Percentiles rank a stretch among this genome's conserved stretches.
These are phyloP conservation scores for Mucor racemosus DNA, from an alignment of 371 early-diverging fungal species.

Conservation along the genomic window DNA sequence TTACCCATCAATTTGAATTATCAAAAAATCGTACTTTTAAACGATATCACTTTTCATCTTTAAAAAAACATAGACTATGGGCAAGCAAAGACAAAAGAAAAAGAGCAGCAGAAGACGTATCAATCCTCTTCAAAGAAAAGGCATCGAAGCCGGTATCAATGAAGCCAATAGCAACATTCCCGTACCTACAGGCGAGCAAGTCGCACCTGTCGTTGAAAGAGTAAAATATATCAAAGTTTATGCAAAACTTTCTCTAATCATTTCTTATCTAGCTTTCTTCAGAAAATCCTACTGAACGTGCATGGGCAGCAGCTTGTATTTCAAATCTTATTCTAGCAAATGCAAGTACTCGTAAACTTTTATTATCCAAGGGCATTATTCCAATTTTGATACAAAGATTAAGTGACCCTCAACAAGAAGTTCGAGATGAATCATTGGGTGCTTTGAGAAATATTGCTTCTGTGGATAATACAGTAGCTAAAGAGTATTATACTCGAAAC, in stretches of 20 bases:
- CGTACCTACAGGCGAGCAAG: constrained; percentile 44
- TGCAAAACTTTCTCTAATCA: not conserved
- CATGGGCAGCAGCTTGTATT: constrained; percentile 89
- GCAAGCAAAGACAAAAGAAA: constrained; percentile 41
- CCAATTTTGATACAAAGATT: constrained; percentile 69
- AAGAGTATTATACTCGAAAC: constrained; percentile 71
- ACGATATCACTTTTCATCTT: not conserved
- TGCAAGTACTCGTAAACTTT: constrained; percentile 63
- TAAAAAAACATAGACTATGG: constrained; percentile 27
- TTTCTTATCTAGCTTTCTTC: constrained; percentile 57
- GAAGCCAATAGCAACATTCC: constrained; percentile 26
- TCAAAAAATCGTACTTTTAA: not conserved
- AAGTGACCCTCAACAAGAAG: constrained; percentile 72
- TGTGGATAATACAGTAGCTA: constrained; percentile 64
- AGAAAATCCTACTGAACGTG: constrained; percentile 73
- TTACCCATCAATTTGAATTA: too few species aligned
- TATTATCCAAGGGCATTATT: constrained; percentile 75
- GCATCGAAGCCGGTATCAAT: constrained; percentile 35
- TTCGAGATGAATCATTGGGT: constrained; percentile 80
- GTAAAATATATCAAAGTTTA: constrained; percentile 32
- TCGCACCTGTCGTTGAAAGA: constrained; percentile 61
- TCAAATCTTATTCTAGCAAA: constrained; percentile 76
- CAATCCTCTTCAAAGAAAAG: constrained; percentile 40
- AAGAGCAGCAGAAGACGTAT: constrained; percentile 29
- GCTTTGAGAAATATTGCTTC: constrained; percentile 73